Conservation (phyloP, 2,329 filamentous ascomycete genomes). For the Fusarium camptoceras region DNA sequence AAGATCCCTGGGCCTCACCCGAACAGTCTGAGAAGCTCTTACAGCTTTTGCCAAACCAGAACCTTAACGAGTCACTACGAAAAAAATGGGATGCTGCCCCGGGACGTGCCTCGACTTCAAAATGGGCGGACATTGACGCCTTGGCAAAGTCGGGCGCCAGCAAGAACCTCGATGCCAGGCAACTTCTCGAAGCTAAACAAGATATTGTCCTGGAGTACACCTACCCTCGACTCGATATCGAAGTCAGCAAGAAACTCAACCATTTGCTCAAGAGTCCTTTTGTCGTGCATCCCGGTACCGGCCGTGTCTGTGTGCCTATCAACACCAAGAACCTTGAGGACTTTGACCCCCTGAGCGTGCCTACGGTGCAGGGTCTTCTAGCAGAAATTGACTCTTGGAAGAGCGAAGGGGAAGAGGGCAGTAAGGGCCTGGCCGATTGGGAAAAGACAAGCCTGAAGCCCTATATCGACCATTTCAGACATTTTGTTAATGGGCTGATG, state of each 20-base stretch:
- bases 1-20: constrained; percentile 83
- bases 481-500: constrained; percentile 81
- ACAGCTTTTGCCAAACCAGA: constrained; percentile 83
- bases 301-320: constrained; percentile 94
- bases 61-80: constrained; percentile 80
- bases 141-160: constrained; percentile 81
- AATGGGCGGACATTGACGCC: constrained; percentile 95
- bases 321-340: constrained; percentile 77
- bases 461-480: constrained; percentile 89
- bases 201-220: constrained; percentile 98
- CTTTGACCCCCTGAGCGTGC: constrained; percentile 90
- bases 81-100: constrained; percentile 93
- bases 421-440: constrained; percentile 77
- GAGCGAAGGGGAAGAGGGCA: constrained; percentile 53
- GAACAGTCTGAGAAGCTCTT: constrained; percentile 83
- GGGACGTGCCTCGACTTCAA: constrained; percentile 78
- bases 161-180: constrained; percentile 76
- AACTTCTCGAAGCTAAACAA: constrained; percentile 89
- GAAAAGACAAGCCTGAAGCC: constrained; percentile 97
- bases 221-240: constrained; percentile 94
- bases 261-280: constrained; percentile 98
- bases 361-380: constrained; percentile 85
- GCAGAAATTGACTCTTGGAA: constrained; percentile 88
- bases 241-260: constrained; percentile 97
- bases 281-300: constrained; percentile 94